Conservation (phyloP, 2,329 filamentous ascomycete species). For the Penicillium griseofulvum region DNA sequence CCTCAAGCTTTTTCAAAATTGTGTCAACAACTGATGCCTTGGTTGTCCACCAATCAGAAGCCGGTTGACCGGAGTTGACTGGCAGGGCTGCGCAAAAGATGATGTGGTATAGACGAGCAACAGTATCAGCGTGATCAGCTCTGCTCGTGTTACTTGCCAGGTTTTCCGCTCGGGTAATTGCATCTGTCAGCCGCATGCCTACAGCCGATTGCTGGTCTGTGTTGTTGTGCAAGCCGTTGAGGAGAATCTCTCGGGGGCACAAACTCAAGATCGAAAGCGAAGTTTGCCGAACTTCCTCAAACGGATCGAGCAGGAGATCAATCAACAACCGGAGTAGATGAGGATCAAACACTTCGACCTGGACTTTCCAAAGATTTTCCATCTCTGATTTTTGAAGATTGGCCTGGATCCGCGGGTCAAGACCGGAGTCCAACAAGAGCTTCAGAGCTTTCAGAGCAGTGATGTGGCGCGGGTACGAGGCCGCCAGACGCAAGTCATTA, state of each 20-base stretch:
- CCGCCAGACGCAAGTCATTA: slow-evolving; percentile 71
- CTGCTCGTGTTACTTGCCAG: slow-evolving; percentile 63
- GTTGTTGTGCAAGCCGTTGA: slow-evolving; percentile 12
- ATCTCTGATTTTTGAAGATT: slow-evolving; percentile 49
- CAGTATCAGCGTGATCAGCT: slow-evolving; percentile 88
- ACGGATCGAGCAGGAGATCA: slow-evolving; percentile 82
- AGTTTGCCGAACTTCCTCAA: slow-evolving; percentile 77
- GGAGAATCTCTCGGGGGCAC: slow-evolving; percentile 34
- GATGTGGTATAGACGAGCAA: slow-evolving; percentile 72
- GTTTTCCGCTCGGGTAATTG: slow-evolving; percentile 36
- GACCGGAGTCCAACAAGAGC: slow-evolving; percentile 66
- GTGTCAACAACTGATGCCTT: slow-evolving; percentile 54
- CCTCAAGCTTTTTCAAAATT: slow-evolving; percentile 62
- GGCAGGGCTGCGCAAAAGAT: slow-evolving; percentile 58
- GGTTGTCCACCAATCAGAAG: slow-evolving; percentile 31
- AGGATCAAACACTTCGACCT: slow-evolving; percentile 44
- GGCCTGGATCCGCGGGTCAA: slow-evolving; percentile 52
- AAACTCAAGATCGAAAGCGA: slow-evolving; percentile 48
- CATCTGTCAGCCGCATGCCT: slow-evolving; percentile 29
- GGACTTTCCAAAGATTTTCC: slow-evolving; percentile 52
- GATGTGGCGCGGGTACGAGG: slow-evolving; percentile 87
- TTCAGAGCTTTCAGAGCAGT: slow-evolving; percentile 70
- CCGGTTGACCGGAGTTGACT: slow-evolving; percentile 21
- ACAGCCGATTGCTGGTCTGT: slow-evolving; percentile 20
- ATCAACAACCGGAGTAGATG: slow-evolving; percentile 58